Base-by-base conservation (phyloP, 164 flowering plant species). In the Aristolochia californica region DNA sequence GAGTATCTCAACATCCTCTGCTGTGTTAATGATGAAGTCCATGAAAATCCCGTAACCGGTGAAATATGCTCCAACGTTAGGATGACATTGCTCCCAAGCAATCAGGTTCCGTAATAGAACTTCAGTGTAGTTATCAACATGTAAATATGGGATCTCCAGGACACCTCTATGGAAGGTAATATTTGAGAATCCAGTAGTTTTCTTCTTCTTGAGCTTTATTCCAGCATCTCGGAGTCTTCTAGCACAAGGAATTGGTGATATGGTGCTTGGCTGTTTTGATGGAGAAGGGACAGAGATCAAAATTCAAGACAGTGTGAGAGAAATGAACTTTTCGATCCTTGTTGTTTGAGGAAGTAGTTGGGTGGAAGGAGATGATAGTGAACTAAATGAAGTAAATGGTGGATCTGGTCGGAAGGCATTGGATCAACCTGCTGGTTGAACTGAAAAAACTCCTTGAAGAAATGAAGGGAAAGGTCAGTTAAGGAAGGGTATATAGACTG, bases 211-310 rank as follows among this genome's bases (percentile, higher is more conserved):
- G 30, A 60, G 38, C 48, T 60, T 43, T 27, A 60, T 22, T 22
- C 63, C 62, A 1, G 56, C 62, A 17, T 48, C 62, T 20, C 21
- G 55, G 11, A 60, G 62, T 43, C 26, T 38, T 8, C 47, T 26
- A 7, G 56, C 56, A 13, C 8, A 13, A 13, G 47, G 54, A 26
- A 58, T 58, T 0, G 40, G 40, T 34, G 21, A 43, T 17, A 22
- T 57, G 18, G 5, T 17, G 20, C 5, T 9, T 8, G 40, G 40
- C 4, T 12, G 8, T 17, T 20, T 20, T 2, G 40, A 34, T 20
- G 22, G 50, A 47, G 22, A 17, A 20, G n/a, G n/a, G n/a, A 47
- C 18, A 8, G 18, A 17, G 18, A 4, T 4, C 7, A 5, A n/a
- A n/a, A n/a, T n/a, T n/a, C n/a, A n/a, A n/a, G n/a, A n/a, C n/a